A percentile compares a stretch with the other conserved stretches of the same genome.
phyloP scores from a whole-genome alignment of 495 filamentous ascomycete species.

The Entonaema liquescens region DNA sequence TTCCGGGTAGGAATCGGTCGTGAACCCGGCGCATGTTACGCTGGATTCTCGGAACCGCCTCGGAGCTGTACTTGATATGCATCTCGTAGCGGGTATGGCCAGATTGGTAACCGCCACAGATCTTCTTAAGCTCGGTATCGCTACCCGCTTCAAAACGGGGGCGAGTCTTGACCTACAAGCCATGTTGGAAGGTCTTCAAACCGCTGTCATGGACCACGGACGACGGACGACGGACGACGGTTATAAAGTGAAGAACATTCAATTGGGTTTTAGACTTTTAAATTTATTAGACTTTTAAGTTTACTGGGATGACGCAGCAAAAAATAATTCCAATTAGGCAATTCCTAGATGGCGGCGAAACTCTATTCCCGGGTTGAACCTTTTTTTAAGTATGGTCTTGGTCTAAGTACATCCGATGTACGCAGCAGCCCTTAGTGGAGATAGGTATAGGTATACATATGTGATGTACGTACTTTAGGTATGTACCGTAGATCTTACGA shows the following conservation, averaged over 20 bases:
- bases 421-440: background rate
- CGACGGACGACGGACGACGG: background rate
- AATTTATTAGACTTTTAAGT: background rate
- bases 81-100: constrained; percentile 29
- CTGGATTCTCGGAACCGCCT: constrained; percentile 42
- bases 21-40: constrained; percentile 71
- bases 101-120: constrained; percentile 5
- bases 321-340: constrained; percentile 1
- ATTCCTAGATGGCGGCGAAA: constrained; percentile 22
- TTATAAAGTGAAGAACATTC: background rate
- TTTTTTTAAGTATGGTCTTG: background rate
- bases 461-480: constrained; percentile 1
- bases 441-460: constrained; percentile 2
- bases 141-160: constrained; percentile 38
- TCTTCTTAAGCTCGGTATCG: constrained; percentile 28
- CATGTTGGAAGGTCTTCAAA: constrained; percentile 24
- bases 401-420: background rate
- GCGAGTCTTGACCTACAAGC: constrained; percentile 41
- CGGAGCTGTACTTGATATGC: constrained; percentile 48
- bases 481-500: constrained; percentile 10
- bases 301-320: constrained; percentile 1
- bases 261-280: constrained; percentile 1
- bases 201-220: background rate
- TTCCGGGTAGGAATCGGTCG: constrained; percentile 84
- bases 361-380: constrained; percentile 20